phyloP scores from a whole-genome alignment of 495 filamentous ascomycete species.

The Oleoguttula mirabilis region DNA sequence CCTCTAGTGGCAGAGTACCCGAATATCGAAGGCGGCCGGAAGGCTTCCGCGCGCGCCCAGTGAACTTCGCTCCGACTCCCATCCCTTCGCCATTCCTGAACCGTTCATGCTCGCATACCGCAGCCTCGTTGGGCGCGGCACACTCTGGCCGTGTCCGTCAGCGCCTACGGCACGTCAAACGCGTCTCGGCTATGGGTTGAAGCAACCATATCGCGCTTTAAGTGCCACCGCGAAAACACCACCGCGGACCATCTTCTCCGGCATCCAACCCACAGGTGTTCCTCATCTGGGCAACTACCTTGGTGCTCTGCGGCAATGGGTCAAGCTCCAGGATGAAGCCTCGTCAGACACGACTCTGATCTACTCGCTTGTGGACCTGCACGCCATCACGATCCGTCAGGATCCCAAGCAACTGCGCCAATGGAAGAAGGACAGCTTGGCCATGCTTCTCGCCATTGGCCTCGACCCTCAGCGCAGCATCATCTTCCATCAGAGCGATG shows the following conservation, averaged over 20 bases:
- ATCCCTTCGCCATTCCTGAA: too few species aligned
- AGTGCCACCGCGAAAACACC: too few species aligned
- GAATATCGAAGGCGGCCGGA: too few species aligned
- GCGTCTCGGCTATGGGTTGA: too few species aligned
- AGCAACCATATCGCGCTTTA: too few species aligned
- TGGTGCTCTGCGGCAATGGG: slow-evolving; percentile 83
- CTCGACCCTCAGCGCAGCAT: slow-evolving; percentile 59
- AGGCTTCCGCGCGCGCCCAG: too few species aligned
- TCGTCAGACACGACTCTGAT: slow-evolving; percentile 46
- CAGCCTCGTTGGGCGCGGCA: too few species aligned
- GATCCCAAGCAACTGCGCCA: slow-evolving; percentile 42
- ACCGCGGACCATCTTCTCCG: slow-evolving; percentile 63
- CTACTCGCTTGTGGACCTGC: slow-evolving; percentile 82
- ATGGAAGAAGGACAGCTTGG: slow-evolving; percentile 62
- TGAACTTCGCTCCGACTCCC: too few species aligned
- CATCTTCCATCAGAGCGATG: slow-evolving; percentile 78
- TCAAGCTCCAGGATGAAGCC: slow-evolving; percentile 55
- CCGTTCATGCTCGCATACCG: too few species aligned
- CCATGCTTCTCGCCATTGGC: slow-evolving; percentile 71
- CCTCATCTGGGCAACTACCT: slow-evolving; percentile 97
- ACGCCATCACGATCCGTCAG: slow-evolving; percentile 76
- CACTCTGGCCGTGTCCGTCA: too few species aligned
- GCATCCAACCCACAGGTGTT: slow-evolving; percentile 88
- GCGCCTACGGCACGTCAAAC: too few species aligned
- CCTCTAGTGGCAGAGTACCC: too few species aligned